Evolutionary conservation across 768 basidiomycete species (phyloP).

Genomic region (Strobilomyces dryophilus): DNA sequence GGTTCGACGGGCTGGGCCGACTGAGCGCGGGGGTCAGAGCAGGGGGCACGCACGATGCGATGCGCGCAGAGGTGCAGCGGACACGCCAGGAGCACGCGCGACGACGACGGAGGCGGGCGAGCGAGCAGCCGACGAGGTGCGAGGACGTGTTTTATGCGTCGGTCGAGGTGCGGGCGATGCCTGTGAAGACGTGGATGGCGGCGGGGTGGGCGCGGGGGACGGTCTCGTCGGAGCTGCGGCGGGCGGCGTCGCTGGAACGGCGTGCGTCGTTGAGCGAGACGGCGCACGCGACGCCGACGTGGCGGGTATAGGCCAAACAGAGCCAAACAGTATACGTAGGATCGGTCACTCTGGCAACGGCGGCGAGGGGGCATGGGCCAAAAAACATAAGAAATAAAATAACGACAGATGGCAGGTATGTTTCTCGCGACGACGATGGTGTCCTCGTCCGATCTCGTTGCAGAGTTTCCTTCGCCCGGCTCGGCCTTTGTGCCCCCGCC

Average conservation of each 20-base stretch:
- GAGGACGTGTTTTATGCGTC: conserved; percentile 30
- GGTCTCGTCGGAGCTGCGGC: conserved; percentile 29
- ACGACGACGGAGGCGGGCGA: conserved; percentile 17
- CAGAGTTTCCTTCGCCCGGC: conserved; percentile 58
- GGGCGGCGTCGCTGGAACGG: conserved; percentile 25
- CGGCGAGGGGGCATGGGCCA: not conserved
- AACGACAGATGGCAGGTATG: not conserved
- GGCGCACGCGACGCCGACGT: conserved; percentile 1
- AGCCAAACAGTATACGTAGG: conserved; percentile 8
- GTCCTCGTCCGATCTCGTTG: conserved; percentile 3
- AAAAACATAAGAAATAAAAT: not conserved
- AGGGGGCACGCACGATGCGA: conserved; percentile 2
- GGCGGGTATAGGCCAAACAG: conserved; percentile 24
- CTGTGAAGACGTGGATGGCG: conserved; percentile 10
- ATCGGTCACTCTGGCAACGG: conserved; percentile 3
- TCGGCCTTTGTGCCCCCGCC: conserved; percentile 69
- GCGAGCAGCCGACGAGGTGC: conserved; percentile 16
- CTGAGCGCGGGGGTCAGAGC: conserved; percentile 26
- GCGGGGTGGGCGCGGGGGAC: conserved; percentile 15
- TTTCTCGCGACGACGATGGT: not conserved
- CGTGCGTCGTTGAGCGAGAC: conserved; percentile 20
- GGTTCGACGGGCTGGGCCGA: conserved; percentile 27
- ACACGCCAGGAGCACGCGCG: conserved; percentile 17
- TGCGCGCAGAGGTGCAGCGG: conserved; percentile 21
- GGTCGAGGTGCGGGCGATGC: conserved; percentile 3